Percentiles rank a stretch among this genome's conserved stretches.
These are phyloP conservation scores for Fibroporia radiculosa DNA, from an alignment of 768 basidiomycete species.

Conservation along the genomic window DNA sequence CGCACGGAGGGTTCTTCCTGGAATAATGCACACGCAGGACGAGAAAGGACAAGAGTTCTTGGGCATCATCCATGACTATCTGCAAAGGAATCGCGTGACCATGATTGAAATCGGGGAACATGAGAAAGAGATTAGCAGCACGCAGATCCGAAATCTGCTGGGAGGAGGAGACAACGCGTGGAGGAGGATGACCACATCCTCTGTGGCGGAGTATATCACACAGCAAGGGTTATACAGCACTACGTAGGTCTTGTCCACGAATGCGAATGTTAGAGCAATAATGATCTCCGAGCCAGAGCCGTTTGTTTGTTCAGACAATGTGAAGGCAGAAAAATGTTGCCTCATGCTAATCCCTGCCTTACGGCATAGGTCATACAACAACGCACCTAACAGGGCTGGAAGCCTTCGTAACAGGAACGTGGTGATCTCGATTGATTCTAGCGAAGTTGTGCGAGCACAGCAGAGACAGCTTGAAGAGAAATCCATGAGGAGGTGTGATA, in stretches of 20 bases:
- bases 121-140: conserved; percentile 62
- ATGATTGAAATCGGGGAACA: conserved; percentile 55
- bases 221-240: conserved; percentile 37
- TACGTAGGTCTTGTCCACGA: not conserved
- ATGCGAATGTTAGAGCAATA: too few relatives aligned
- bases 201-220: conserved; percentile 45
- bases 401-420: too few relatives aligned
- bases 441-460: too few relatives aligned
- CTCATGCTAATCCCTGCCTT: too few relatives aligned
- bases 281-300: too few relatives aligned
- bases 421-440: too few relatives aligned
- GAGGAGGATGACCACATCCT: conserved; percentile 37
- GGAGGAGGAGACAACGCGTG: conserved; percentile 29
- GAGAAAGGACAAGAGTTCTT: conserved; percentile 21
- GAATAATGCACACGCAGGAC: conserved; percentile 15
- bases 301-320: too few relatives aligned
- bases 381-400: too few relatives aligned
- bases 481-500: too few relatives aligned
- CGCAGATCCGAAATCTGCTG: conserved; percentile 47
- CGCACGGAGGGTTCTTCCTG: conserved; percentile 41
- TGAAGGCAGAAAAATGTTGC: too few relatives aligned
- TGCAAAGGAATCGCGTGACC: conserved; percentile 41
- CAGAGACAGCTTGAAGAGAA: too few relatives aligned
- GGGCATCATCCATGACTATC: conserved; percentile 39
- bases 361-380: too few relatives aligned